Evolutionary conservation across 108 stramenopile genomes (phyloP).

Genomic region (Cyclotella choctawhatcheeana): DNA sequence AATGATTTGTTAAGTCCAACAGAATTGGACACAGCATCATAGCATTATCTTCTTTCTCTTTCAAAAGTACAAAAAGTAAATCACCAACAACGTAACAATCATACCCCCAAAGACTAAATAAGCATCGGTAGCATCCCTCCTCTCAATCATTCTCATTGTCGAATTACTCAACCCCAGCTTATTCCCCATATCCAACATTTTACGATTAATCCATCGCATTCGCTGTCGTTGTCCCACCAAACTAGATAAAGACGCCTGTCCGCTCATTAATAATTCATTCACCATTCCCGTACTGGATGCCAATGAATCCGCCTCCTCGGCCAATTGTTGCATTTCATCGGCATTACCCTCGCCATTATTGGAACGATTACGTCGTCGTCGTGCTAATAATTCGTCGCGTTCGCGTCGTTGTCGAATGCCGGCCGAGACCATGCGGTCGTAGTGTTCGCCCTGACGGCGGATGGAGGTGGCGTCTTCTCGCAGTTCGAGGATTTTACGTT

Average conservation of each 20-base stretch:
- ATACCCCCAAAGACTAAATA: slow-evolving; percentile 85
- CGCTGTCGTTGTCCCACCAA: slow-evolving; percentile 72
- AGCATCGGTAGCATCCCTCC: slow-evolving; percentile 86
- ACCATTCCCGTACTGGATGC: slow-evolving; percentile 70
- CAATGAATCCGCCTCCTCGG: slow-evolving; percentile 76
- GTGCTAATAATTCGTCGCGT: slow-evolving; percentile 74
- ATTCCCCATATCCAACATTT: slow-evolving; percentile 76
- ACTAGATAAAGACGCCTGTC: slow-evolving; percentile 60
- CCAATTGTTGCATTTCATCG: slow-evolving; percentile 70
- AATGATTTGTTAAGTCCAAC: no score
- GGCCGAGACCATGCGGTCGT: slow-evolving; percentile 72
- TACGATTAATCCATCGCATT: slow-evolving; percentile 68
- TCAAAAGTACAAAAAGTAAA: slow-evolving; percentile 82
- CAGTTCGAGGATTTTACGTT: slow-evolving; percentile 81
- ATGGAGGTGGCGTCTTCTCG: slow-evolving; percentile 69
- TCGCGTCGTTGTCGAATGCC: slow-evolving; percentile 75
- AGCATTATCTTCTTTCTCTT: neutral
- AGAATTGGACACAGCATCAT: no score
- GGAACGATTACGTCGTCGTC: slow-evolving; percentile 54
- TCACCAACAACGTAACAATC: slow-evolving; percentile 74
- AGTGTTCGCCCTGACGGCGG: slow-evolving; percentile 72
- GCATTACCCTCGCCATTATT: slow-evolving; percentile 25
- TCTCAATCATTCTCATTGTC: slow-evolving; percentile 88
- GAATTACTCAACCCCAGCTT: slow-evolving; percentile 75
- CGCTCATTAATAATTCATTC: slow-evolving; percentile 67